phyloP scores from a whole-genome alignment of 768 basidiomycete species.

The Gautieria morchelliformis region DNA sequence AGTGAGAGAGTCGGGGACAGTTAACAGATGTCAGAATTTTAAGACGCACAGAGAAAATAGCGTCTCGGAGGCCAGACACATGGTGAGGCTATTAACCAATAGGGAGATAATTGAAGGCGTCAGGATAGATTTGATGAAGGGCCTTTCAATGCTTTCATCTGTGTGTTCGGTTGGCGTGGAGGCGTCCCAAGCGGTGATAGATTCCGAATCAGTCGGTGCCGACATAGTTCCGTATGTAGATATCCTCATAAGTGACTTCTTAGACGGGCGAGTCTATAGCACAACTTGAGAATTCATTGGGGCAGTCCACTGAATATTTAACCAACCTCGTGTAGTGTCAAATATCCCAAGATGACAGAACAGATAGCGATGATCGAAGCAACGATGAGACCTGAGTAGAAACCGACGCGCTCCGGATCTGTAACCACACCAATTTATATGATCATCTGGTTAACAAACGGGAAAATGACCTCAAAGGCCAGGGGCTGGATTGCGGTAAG shows the following conservation, averaged over 20 bases:
- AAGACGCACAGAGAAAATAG: slow-evolving; percentile 6
- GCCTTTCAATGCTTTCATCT: background rate
- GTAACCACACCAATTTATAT: slow-evolving; percentile 13
- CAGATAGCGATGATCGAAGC: slow-evolving; percentile 10
- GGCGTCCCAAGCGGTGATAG: background rate
- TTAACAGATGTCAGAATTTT: background rate
- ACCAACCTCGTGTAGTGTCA: slow-evolving; percentile 16
- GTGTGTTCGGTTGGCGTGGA: background rate
- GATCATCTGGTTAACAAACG: slow-evolving; percentile 13
- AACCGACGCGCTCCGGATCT: slow-evolving; percentile 15
- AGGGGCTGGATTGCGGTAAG: slow-evolving; percentile 8
- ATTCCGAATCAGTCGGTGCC: background rate
- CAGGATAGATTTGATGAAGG: slow-evolving; percentile 1
- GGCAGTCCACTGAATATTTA: background rate
- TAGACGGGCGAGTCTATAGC: background rate
- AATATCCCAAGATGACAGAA: slow-evolving; percentile 10
- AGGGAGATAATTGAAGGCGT: slow-evolving; percentile 10
- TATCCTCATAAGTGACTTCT: background rate
- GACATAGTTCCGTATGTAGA: background rate
- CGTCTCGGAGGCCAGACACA: slow-evolving; percentile 4
- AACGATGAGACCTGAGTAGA: slow-evolving; percentile 14
- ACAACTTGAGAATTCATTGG: background rate
- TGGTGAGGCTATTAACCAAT: slow-evolving; percentile 1
- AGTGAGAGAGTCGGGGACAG: background rate
- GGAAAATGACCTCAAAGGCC: slow-evolving; percentile 10